phyloP scores from a whole-genome alignment of 305 asterid genomes.

The Fraxinus velutina region DNA sequence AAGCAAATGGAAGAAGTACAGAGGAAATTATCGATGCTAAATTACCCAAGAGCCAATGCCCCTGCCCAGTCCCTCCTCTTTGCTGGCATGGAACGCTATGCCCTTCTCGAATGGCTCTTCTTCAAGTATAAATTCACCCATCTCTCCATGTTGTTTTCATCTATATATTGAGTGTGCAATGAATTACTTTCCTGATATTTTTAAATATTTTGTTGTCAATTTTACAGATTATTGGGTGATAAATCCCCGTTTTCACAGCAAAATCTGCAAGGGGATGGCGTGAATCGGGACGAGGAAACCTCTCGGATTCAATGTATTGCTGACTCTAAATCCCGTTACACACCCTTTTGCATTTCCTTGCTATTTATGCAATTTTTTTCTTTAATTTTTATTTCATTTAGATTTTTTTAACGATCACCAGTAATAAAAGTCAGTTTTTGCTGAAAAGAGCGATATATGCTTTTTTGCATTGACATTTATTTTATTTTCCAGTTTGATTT shows the following conservation, averaged over 20 bases:
- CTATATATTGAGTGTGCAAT: background rate
- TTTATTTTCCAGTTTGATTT: background rate
- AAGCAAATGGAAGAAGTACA: constrained; percentile 91
- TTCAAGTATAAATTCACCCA: constrained; percentile 49
- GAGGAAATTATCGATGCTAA: constrained; percentile 63
- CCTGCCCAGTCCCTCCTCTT: constrained; percentile 95
- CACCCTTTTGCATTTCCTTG: background rate
- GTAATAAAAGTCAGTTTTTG: background rate
- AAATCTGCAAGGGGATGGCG: constrained; percentile 80
- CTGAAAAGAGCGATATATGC: background rate
- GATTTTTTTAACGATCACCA: background rate
- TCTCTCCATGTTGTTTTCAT: background rate
- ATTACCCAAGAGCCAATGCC: constrained; percentile 82
- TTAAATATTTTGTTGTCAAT: too few species aligned
- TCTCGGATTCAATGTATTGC: constrained; percentile 84
- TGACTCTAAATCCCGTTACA: constrained; percentile 9
- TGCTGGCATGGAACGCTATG: constrained; percentile 99
- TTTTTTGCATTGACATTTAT: background rate
- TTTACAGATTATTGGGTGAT: too few species aligned
- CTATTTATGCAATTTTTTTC: background rate
- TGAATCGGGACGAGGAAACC: constrained; percentile 91
- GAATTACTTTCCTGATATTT: background rate
- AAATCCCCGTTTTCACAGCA: constrained; percentile 46
- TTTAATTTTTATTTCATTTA: background rate
- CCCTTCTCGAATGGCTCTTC: constrained; percentile 96